Evolutionary conservation across 805 yeast species (phyloP), one percentile per base, ranked within the genome.

Genomic region (Metschnikowia similis): DNA sequence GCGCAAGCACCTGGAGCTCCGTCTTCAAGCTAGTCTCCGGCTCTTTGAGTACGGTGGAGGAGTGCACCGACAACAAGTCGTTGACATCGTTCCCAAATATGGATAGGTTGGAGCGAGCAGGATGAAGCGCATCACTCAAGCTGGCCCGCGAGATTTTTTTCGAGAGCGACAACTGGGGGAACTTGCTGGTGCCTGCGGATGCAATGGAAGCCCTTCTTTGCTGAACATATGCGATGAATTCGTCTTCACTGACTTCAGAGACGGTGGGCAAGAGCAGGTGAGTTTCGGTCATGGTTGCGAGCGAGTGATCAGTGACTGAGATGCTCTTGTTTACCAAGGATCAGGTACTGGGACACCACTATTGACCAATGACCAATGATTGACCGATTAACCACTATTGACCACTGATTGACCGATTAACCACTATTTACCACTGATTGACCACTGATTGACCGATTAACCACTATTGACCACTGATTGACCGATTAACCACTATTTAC

Each of bases 11-110:
- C 44, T 58, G 63, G 9, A 71, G 52, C 62, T 80, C 84, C 30
- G 69, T 68, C 4, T 51, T 16, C 13, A 68, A 49, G 4, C 63
- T 56, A 0, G 84, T 80, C 32, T 70, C 71, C 1, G 80, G 77
- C 49, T 77, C 81, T 21, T 53, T 60, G 53, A 54, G 47, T 27
- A 51, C 51, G 38, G 49, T 44, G 42, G 43, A 41, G 26, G 59
- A 50, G 52, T 62, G 65, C 28, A 58, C 53, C 3, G 67, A 60
- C 35, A 67, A 47, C 48, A 66, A 56, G n/a, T 64, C 67, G 43
- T 45, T 34, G 34, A 50, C 17, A 21, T 44, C 39, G 4, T 26
- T 47, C 31, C 44, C 44, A 26, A 41, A 41, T 11, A 41, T 30
- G 7, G 52, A 40, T 7, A 45, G 39, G 34, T 49, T 40, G 40